phyloP scores from a whole-genome alignment of 352 stramenopile genomes.

The Globisporangium uncinulatum region DNA sequence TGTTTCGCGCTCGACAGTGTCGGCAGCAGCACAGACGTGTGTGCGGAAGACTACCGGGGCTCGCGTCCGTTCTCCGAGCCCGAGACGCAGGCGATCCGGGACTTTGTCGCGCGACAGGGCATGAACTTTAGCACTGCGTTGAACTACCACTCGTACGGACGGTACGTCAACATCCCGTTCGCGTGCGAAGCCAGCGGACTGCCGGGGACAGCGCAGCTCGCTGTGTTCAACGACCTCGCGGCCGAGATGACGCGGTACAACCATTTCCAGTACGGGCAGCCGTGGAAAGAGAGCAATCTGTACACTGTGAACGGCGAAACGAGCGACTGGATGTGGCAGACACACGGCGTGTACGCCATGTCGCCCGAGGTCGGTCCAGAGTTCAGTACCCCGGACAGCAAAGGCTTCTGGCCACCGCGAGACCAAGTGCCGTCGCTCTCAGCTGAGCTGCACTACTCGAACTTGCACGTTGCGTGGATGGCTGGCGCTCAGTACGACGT shows the following conservation, averaged over 20 bases:
- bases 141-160: constrained; percentile 85
- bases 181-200: constrained; percentile 61
- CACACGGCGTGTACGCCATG: constrained; percentile 79
- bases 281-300: constrained; percentile 80
- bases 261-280: constrained; percentile 66
- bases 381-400: constrained; percentile 29
- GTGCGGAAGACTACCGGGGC: constrained; percentile 72
- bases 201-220: constrained; percentile 23
- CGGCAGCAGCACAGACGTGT: constrained; percentile 60
- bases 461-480: constrained; percentile 44
- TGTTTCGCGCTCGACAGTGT: constrained; percentile 61
- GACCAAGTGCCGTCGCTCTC: constrained; percentile 53
- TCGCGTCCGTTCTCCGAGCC: constrained; percentile 70
- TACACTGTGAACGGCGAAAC: constrained; percentile 86
- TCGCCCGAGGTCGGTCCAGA: constrained; percentile 73
- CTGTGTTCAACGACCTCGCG: constrained; percentile 46
- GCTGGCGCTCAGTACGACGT: constrained; percentile 54
- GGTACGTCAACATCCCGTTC: constrained; percentile 81
- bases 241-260: constrained; percentile 74
- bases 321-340: constrained; percentile 84
- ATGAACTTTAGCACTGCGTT: constrained; percentile 58
- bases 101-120: constrained; percentile 43
- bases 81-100: constrained; percentile 68
- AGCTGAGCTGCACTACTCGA: constrained; percentile 69
- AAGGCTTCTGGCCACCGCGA: constrained; percentile 65